phyloP scores from a whole-genome alignment of 2,329 filamentous ascomycete species.

The Botrytis porri region DNA sequence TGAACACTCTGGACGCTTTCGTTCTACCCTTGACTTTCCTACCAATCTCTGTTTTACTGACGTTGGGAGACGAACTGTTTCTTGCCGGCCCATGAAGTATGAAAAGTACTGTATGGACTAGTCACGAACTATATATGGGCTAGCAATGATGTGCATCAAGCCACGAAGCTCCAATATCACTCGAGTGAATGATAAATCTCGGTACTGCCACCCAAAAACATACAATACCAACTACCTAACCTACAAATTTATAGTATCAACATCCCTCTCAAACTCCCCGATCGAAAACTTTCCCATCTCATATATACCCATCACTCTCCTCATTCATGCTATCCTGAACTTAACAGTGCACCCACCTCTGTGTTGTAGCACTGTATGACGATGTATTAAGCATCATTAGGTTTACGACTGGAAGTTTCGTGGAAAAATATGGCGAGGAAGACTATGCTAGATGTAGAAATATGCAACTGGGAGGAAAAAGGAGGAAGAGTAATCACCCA shows the following conservation, averaged over 20 bases:
- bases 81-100: background rate
- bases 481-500: background rate
- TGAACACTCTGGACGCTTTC: background rate
- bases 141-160: background rate
- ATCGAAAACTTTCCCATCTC: background rate
- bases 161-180: background rate
- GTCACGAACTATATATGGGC: background rate
- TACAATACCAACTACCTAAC: background rate
- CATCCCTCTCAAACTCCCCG: background rate
- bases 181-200: background rate
- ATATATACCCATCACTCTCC: background rate
- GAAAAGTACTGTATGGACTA: accelerated
- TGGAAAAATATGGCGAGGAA: background rate
- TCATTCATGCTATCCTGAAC: background rate
- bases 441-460: background rate
- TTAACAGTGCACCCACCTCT: background rate
- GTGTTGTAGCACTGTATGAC: background rate
- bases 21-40: too few species aligned
- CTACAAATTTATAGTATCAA: background rate
- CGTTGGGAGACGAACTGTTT: accelerated
- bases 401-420: accelerated
- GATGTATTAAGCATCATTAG: background rate
- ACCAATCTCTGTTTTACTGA: background rate
- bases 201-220: background rate
- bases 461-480: background rate